These are phyloP conservation scores for Penicillium sp. DNA, from an alignment of 2,329 filamentous ascomycete genomes.

Conservation along the genomic window DNA sequence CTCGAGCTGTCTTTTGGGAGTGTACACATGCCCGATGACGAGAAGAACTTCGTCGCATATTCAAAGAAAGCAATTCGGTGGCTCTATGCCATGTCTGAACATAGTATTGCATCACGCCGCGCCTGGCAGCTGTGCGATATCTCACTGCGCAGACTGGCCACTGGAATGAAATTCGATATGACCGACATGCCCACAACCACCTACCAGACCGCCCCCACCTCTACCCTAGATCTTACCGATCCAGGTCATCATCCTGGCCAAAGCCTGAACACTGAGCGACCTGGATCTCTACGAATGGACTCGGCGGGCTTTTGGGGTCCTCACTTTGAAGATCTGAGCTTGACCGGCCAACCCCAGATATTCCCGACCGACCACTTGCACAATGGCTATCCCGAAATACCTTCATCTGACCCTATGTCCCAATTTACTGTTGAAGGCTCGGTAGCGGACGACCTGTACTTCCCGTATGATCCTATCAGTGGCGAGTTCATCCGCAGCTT, in stretches of 20 bases:
- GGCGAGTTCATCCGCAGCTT: conserved; percentile 42
- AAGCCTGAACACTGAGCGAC: background rate
- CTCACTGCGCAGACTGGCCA: conserved; percentile 34
- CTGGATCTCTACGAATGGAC: background rate
- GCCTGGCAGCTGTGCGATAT: conserved; percentile 44
- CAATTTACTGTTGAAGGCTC: conserved; percentile 8
- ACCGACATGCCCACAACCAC: conserved; percentile 32
- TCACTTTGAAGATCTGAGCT: conserved; percentile 6
- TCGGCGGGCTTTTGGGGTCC: conserved; percentile 12
- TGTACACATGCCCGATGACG: conserved; percentile 44
- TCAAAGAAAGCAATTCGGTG: conserved; percentile 45
- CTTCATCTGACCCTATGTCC: conserved; percentile 11
- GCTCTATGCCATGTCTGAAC: conserved; percentile 42
- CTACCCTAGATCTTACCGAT: conserved; percentile 4
- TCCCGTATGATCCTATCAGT: conserved; percentile 41
- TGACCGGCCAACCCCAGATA: background rate
- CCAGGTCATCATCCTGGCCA: background rate
- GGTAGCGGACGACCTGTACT: conserved; percentile 28
- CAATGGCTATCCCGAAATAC: background rate
- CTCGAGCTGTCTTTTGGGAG: conserved; percentile 47
- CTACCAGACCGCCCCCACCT: conserved; percentile 15
- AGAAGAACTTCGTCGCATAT: conserved; percentile 33
- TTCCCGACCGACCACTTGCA: conserved; percentile 1
- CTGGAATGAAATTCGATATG: conserved; percentile 36
- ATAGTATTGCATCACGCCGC: conserved; percentile 39